Evolutionary conservation across 805 yeast species (phyloP), one percentile per base, ranked within the genome.

Genomic region (Pichia cabralensis): DNA sequence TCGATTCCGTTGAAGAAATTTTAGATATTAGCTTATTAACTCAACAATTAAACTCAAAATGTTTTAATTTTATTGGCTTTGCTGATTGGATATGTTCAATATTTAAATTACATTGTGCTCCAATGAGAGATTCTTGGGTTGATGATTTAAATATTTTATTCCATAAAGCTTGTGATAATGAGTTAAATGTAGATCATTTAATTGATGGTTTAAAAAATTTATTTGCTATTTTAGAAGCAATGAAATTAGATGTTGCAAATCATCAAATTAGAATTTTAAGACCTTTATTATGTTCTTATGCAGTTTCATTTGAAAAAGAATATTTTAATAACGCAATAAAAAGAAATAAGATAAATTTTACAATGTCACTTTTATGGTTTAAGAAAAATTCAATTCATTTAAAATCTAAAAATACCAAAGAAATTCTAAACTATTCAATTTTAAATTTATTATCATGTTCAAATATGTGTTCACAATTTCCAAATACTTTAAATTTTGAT

Each of bases 161-260:
- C 48, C 65, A 59, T 24, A 62, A 61, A 32, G 74, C 80, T 14
- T 47, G 48, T 27, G 16, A 36, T 42, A 48, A 33, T 19, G 17
- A 27, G 28, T 31, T 44, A 7, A 39, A 47, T 25, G 42, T 69
- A 5, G 42, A 60, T 5, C 64, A 66, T 41, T 61, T 86, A 26
- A 80, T 83, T 21, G 83, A 76, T 22, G 96, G 94, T 1, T 61
- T 89, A 34, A 68, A 86, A 36, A 70, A 77, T 55, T 69, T 83
- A 8, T 84, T 88, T 52, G 78, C 81, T 39, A 80, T 89, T 38
- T 64, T 89, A 43, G 96, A 88, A 56, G 89, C 94, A 9, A 86
- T 88, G 94, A 89, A 88, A 55, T 65, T 88, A 42, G 96, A 89
- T 51, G 92, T 86, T 36, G 95, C 96, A 12, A 88, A 88, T 58